Base-by-base conservation (phyloP, 352 stramenopile genomes). In the Phytopythium helicoides region DNA sequence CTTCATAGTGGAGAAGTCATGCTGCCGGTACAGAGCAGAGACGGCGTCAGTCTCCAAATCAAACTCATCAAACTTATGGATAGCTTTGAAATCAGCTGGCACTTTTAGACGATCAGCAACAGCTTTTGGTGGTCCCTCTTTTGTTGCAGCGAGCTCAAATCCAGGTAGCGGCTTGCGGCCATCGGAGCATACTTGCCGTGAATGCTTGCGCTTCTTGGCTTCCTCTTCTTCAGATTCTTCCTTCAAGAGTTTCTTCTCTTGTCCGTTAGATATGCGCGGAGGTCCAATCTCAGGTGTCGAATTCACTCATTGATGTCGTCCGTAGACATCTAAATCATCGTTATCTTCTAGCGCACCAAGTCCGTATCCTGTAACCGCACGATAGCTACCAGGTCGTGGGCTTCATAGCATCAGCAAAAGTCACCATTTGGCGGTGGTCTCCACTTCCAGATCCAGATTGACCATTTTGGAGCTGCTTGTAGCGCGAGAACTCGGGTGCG, bases 251-350 rank as follows among this genome's bases (percentile, higher is more conserved):
- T 52, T 52, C 19, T 21, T 31, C 28, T 47, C 15, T 2, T 52
- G 45, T 18, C 44, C 57, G 3, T 55, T 64, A 12, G 58, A 39
- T 42, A 37, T 54, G 11, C 47, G 64, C 22, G 66, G 56, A 12
- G 64, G 63, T 15, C 66, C 80, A 25, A 94, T 85, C 23, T 66
- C 63, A n/a, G 6, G 60, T 67, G 63, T 95, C 78, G 59, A 90
- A 92, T 10, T 89, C 65, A 18, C 62, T 44, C 72, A 91, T 89
- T 0, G 76, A 78, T 1, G 69, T 62, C 4, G 66, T 71, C 6
- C 82, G 39, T 95, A 95, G 26, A 95, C 79, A 38, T 95, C 85
- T 1, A 93, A 33, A 37, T 95, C 85, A 51, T 95, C 82, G 47
- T 91, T 86, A 38, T 95, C 85, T 54, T 95, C 85, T 9, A 95